Evolutionary conservation across 805 yeast genomes (phyloP).

Genomic region (Starmerella cellae): DNA sequence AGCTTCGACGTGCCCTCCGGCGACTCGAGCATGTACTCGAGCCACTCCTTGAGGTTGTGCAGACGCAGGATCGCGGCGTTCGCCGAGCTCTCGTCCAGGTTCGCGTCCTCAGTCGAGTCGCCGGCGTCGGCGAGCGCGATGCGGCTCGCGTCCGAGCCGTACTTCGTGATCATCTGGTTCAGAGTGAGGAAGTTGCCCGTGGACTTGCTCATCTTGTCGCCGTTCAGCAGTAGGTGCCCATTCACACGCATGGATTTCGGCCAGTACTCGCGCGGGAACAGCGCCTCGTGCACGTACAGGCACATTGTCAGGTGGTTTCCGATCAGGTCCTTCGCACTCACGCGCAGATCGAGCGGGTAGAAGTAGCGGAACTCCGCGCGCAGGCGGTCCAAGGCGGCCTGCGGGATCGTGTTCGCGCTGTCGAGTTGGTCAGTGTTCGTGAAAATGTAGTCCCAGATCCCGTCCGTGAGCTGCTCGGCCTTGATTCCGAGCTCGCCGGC

Average conservation of each 20-base stretch:
- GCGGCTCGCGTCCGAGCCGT: constrained; percentile 95
- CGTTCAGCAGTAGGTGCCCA: constrained; percentile 89
- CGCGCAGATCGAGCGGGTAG: constrained; percentile 83
- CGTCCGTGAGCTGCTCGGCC: constrained; percentile 81
- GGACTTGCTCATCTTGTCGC: constrained; percentile 94
- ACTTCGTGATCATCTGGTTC: constrained; percentile 69
- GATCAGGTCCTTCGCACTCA: constrained; percentile 92
- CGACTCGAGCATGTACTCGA: constrained; percentile 55
- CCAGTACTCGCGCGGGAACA: constrained; percentile 86
- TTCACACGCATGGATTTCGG: constrained; percentile 88
- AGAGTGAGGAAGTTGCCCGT: constrained; percentile 95
- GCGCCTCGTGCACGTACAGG: constrained; percentile 82
- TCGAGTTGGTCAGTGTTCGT: constrained; percentile 48
- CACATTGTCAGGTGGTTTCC: constrained; percentile 95
- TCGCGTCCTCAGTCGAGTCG: constrained; percentile 94
- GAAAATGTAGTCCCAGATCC: constrained; percentile 84
- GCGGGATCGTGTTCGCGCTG: constrained; percentile 39
- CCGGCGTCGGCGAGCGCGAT: constrained; percentile 98
- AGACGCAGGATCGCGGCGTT: constrained; percentile 94
- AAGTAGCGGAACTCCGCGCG: constrained; percentile 94
- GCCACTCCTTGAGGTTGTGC: constrained; percentile 88
- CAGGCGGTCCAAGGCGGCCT: constrained; percentile 51
- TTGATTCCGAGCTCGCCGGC: constrained; percentile 60
- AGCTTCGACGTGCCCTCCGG: constrained; percentile 29
- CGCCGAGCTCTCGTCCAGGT: constrained; percentile 91